Evolutionary conservation across 2,329 filamentous ascomycete species (phyloP), one percentile per base, ranked within the genome.

Genomic region (Arthrobotrys conoides): DNA sequence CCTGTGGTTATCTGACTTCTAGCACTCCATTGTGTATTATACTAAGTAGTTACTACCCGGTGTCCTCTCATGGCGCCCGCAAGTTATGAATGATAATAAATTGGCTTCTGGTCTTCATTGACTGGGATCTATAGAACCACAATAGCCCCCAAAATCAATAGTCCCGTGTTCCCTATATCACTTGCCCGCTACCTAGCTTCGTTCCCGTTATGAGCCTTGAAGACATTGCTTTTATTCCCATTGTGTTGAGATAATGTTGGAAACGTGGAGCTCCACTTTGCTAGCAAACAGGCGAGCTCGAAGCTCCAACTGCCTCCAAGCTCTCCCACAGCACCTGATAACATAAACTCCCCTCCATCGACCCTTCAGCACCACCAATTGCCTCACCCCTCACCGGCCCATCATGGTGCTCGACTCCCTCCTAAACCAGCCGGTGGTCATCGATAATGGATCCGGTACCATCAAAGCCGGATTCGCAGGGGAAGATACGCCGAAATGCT

Each of bases 401-500:
- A 71, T 18, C 48, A 81, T 80, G 80, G 82, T 81, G 46, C 80
- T 81, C 38, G 91, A 92, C 84, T 88, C 88, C 79, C 90, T 98
- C 71, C 96, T 97, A 88, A 99, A 99, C 88, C 94, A 94, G 82
- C 94, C 96, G 76, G 97, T 99, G 85, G 96, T 99, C 84, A 92
- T 99, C 83, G 96, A 99, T 89, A 99, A 99, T 87, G 96, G 96
- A 83, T 97, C 94, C 81, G 96, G 96, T 81, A 99, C 96, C 3
- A 98, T 99, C 84, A 90, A 96, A 84, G 96, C 96, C 69, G 96
- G 96, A 22, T 99, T 98, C 84, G 96, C 96, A 41, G 96, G 96
- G 82, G 94, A 97, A 83, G 96, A 99, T 84, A 88, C 95, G 63
- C 96, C 96, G 20, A 97, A 97, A 87, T 97, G 93, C 87, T 96